Percentiles rank a stretch among this genome's conserved stretches.
These are phyloP conservation scores for Tulasnella calospora DNA, from an alignment of 768 basidiomycete species.

Conservation along the genomic window DNA sequence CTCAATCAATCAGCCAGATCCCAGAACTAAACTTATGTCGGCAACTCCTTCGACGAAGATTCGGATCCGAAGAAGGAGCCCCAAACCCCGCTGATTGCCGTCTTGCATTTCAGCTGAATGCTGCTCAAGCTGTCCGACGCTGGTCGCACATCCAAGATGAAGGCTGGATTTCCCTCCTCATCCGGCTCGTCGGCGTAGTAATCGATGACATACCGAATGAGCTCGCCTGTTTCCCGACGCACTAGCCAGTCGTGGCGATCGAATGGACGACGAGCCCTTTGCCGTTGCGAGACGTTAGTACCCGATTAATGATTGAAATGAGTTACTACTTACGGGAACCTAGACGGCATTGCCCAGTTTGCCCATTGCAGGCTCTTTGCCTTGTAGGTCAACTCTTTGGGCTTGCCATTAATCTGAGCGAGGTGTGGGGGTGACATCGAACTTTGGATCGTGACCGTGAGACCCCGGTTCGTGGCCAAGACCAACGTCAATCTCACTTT, in stretches of 20 bases:
- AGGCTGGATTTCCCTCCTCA: conserved; percentile 86
- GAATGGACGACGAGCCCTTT: conserved; percentile 84
- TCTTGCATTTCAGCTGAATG: conserved; percentile 37
- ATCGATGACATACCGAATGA: conserved; percentile 94
- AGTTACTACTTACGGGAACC: conserved; percentile 66
- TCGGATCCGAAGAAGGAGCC: not conserved
- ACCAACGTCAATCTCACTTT: conserved; percentile 44
- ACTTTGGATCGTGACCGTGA: not conserved
- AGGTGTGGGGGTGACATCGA: conserved; percentile 44
- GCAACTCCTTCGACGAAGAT: not conserved
- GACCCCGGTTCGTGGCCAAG: not conserved
- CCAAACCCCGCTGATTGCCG: not conserved
- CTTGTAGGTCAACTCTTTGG: conserved; percentile 90
- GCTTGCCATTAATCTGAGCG: conserved; percentile 78
- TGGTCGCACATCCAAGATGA: conserved; percentile 90
- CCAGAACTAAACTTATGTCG: not conserved
- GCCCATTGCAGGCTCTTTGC: conserved; percentile 80
- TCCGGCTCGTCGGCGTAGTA: conserved; percentile 93
- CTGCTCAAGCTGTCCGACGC: conserved; percentile 81
- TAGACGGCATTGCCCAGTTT: conserved; percentile 80
- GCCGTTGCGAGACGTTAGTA: not conserved
- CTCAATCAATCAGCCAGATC: not conserved
- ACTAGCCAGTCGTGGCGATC: conserved; percentile 98
- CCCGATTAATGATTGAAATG: not conserved
- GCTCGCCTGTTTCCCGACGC: conserved; percentile 70